phyloP scores from a whole-genome alignment of 352 stramenopile species.

The Globisporangium recalcitrans region DNA sequence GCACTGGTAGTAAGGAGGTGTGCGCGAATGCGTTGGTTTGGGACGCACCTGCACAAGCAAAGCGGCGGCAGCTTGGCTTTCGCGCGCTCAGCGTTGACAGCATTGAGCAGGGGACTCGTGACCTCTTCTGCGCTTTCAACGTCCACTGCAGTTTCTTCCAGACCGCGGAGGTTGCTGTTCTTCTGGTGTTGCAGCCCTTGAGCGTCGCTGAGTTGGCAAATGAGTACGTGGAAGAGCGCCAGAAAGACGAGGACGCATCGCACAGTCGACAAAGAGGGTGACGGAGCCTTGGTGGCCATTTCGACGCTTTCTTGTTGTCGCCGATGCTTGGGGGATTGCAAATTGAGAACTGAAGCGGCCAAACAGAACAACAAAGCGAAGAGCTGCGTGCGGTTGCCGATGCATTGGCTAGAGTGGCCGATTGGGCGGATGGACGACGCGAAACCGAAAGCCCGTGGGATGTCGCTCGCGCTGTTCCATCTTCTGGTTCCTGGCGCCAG shows the following conservation, averaged over 20 bases:
- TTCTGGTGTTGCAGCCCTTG: background rate
- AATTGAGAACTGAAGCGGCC: background rate
- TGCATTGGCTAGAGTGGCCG: background rate
- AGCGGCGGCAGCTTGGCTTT: background rate
- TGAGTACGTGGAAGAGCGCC: background rate
- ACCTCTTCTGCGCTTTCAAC: background rate
- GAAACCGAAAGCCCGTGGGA: slow-evolving; percentile 1
- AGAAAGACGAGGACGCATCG: background rate
- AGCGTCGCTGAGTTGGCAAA: background rate
- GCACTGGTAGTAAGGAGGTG: background rate
- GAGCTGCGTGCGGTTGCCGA: background rate
- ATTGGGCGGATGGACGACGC: background rate
- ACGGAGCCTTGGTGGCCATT: background rate
- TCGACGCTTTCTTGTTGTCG: background rate
- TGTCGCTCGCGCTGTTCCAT: background rate
- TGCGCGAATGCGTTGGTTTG: background rate
- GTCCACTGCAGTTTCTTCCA: background rate
- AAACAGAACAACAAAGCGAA: background rate
- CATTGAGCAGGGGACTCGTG: background rate
- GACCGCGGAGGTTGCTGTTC: background rate
- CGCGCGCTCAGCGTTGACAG: background rate
- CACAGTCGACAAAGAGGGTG: background rate
- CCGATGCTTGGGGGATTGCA: background rate
- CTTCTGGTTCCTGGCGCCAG: background rate
- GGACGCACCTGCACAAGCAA: background rate